phyloP scores from a whole-genome alignment of 1,139 yeast genomes.

The Debaryomyces singareniensis region DNA sequence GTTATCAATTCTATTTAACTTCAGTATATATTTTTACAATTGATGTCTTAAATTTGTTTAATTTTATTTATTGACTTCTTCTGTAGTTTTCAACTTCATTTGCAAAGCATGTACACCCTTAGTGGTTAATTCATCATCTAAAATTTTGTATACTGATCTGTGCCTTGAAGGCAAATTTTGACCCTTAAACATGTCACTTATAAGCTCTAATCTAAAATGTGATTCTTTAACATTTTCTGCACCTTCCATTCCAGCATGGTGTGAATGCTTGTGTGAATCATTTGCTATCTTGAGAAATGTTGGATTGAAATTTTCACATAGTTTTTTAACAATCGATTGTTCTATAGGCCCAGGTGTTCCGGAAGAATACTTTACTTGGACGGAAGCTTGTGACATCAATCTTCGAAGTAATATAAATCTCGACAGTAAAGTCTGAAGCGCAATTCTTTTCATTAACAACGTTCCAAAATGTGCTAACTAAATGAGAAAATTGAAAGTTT shows the following conservation, averaged over 20 bases:
- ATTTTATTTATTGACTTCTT: constrained; percentile 40
- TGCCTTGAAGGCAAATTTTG: constrained; percentile 71
- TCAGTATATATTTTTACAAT: too few relatives aligned
- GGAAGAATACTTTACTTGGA: constrained; percentile 10
- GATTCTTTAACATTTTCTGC: constrained; percentile 75
- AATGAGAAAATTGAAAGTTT: too few relatives aligned
- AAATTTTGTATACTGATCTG: constrained; percentile 60
- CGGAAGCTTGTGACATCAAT: too few relatives aligned
- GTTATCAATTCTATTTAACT: too few relatives aligned
- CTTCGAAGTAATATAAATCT: too few relatives aligned
- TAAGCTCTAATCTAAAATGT: constrained; percentile 70
- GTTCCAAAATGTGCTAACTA: too few relatives aligned
- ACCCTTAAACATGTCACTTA: constrained; percentile 66
- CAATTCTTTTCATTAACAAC: too few relatives aligned
- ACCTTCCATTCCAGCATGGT: constrained; percentile 78
- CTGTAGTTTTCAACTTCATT: constrained; percentile 72
- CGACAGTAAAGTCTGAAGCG: too few relatives aligned
- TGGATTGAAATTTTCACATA: constrained; percentile 45
- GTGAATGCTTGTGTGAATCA: constrained; percentile 85
- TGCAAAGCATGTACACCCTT: constrained; percentile 88
- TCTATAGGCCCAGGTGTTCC: constrained; percentile 47
- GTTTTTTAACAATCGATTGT: constrained; percentile 38
- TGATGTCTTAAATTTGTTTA: too few relatives aligned
- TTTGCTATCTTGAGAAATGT: constrained; percentile 52
- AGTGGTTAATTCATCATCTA: constrained; percentile 64